These are phyloP conservation scores for Chlorella sp. DNA, from an alignment of 139 green algal genomes.

Conservation along the genomic window DNA sequence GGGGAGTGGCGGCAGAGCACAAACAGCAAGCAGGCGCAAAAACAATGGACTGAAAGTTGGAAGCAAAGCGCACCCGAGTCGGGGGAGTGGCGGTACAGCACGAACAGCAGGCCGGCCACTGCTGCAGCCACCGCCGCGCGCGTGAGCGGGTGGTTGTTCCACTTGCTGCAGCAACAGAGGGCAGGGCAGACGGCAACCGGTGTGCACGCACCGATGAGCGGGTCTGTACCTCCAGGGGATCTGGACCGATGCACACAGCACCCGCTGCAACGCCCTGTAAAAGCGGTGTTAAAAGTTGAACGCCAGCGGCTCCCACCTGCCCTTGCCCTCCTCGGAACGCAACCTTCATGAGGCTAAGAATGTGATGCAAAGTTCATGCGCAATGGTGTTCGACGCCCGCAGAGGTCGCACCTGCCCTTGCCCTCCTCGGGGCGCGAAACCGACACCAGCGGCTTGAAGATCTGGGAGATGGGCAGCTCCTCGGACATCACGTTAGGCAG, in stretches of 20 bases:
- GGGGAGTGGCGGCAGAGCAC: neutral
- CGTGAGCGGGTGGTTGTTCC: slow-evolving; percentile 21
- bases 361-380: no score
- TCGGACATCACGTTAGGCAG: slow-evolving; percentile 87
- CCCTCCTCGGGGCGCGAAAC: slow-evolving; percentile 30
- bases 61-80: slow-evolving; percentile 20
- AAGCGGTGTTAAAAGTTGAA: no score
- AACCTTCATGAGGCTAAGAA: no score
- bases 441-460: slow-evolving; percentile 56
- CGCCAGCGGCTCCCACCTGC: no score
- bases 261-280: no score
- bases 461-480: slow-evolving; percentile 56
- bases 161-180: neutral
- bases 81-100: slow-evolving; percentile 52
- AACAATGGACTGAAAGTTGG: neutral
- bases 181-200: no score
- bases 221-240: no score
- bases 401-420: no score
- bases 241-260: no score
- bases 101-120: slow-evolving; percentile 29
- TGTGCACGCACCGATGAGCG: no score
- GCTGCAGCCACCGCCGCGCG: neutral
- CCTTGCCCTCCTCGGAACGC: no score
- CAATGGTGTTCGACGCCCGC: no score
- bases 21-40: neutral